These are phyloP conservation scores for Candida ipomoeae DNA, from an alignment of 805 yeast species.

Conservation along the genomic window DNA sequence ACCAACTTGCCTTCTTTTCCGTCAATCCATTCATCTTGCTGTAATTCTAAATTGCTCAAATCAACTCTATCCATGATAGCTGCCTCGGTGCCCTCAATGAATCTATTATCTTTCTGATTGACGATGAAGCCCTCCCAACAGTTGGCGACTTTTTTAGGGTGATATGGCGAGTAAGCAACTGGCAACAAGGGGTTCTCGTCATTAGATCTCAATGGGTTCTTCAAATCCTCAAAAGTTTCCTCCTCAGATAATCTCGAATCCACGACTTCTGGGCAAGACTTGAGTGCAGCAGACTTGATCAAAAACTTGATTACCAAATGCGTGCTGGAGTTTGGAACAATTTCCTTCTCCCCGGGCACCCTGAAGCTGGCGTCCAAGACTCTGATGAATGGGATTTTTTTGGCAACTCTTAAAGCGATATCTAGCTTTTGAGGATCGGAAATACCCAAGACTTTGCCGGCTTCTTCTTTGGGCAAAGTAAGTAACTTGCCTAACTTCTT, in stretches of 20 bases:
- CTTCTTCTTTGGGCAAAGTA: constrained; percentile 53
- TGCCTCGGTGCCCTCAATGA: constrained; percentile 61
- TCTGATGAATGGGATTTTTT: constrained; percentile 63
- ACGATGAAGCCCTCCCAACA: constrained; percentile 67
- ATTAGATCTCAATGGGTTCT: constrained; percentile 66
- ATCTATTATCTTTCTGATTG: constrained; percentile 73
- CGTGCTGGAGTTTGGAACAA: constrained; percentile 62
- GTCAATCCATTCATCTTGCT: constrained; percentile 49
- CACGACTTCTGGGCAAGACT: constrained; percentile 47
- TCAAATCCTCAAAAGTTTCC: constrained; percentile 60
- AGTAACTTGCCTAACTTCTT: constrained; percentile 67
- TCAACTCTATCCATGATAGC: constrained; percentile 48
- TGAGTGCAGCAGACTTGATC: constrained; percentile 68
- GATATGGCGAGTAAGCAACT: constrained; percentile 65
- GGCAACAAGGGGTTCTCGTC: constrained; percentile 69
- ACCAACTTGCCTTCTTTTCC: constrained; percentile 37
- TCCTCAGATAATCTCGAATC: constrained; percentile 47
- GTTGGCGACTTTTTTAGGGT: constrained; percentile 53
- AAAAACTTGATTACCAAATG: constrained; percentile 74
- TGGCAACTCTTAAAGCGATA: constrained; percentile 52
- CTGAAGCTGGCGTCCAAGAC: constrained; percentile 66
- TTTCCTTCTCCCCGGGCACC: constrained; percentile 80
- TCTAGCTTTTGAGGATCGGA: constrained; percentile 42
- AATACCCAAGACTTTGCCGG: constrained; percentile 54
- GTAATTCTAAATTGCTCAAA: constrained; percentile 49